Base-by-base conservation (phyloP, 768 basidiomycete genomes). In the Lactarius akahatsu region DNA sequence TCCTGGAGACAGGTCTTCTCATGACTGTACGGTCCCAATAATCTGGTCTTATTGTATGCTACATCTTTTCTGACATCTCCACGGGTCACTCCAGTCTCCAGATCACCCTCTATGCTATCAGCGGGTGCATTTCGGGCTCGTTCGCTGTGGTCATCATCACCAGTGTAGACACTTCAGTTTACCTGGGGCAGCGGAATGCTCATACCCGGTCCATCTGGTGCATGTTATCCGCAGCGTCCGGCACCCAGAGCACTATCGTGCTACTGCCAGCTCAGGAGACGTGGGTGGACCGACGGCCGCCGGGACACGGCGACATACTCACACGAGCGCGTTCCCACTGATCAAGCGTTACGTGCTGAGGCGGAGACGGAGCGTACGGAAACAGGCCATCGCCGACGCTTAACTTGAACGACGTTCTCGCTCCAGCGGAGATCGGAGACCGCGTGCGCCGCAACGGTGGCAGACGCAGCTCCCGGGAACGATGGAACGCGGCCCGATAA, bases 321-420 rank as follows among this genome's bases (percentile, higher is more conserved):
- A 91, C 92, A 1, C 86, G 92, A 23, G 96, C 96, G 97, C 94
- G 4, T 97, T 98, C 79, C 95, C 96, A 4, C 79, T 97, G 68
- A 89, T 96, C 77, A 86, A 7, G 64, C 70, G 30, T 56, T 57
- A 40, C 40, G 67, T 30, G 40, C 62, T 40, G 63, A 32, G 26
- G 41, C 13, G 36, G 66, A 40, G 30, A 32, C 30, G 30, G 30
- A 30, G 28, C 28, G 1, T 67, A 59, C 15, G 36, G 43, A 20
- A 57, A 59, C 20, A 58, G 45, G 38, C 38, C 38, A 18, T 50
- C 61, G 34, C 50, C 63, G 9, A 56, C 32, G 4, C 36, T 41
- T 43, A 23, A 1, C 34, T 34, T 34, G 34, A 34, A 62, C 7
- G 3, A 34, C 9, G 28, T 13, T 23, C 50, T 11, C 13, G 23